These are phyloP conservation scores for Termitomyces titanicus DNA, from an alignment of 768 basidiomycete species.

Conservation along the genomic window DNA sequence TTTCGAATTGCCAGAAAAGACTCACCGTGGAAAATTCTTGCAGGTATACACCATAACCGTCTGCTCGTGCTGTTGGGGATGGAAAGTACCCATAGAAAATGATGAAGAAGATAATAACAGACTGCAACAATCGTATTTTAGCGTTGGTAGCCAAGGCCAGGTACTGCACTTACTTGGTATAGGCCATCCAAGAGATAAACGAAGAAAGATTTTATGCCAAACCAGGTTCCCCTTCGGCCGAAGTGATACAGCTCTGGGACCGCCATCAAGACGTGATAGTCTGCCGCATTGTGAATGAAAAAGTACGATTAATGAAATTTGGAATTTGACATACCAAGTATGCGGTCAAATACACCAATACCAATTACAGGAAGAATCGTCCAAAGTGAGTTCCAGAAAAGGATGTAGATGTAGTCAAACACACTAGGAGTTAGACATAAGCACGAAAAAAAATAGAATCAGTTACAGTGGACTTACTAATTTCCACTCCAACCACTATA, in stretches of 20 bases:
- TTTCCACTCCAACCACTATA: constrained; percentile 94
- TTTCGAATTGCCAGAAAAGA: neutral
- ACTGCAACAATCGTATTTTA: constrained; percentile 39
- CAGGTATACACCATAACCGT: constrained; percentile 73
- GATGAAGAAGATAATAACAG: constrained; percentile 85
- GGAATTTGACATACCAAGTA: constrained; percentile 54
- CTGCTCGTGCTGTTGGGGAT: constrained; percentile 65
- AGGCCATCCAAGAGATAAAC: constrained; percentile 18
- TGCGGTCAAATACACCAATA: constrained; percentile 91
- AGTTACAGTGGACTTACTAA: constrained; percentile 54
- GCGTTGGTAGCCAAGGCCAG: neutral
- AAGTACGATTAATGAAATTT: neutral
- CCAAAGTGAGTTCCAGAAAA: constrained; percentile 99
- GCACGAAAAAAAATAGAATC: constrained; percentile 8
- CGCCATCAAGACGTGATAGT: constrained; percentile 81
- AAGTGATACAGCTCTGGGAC: constrained; percentile 87
- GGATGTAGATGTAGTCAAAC: constrained; percentile 85
- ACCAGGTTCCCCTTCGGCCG: constrained; percentile 80
- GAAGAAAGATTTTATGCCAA: constrained; percentile 64
- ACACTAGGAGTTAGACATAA: constrained; percentile 30
- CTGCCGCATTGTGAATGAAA: constrained; percentile 30
- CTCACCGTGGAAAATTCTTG: constrained; percentile 86
- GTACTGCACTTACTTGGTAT: constrained; percentile 16
- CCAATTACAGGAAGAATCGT: constrained; percentile 88
- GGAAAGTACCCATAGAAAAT: constrained; percentile 70